These are phyloP conservation scores for Fusarium sp. DNA, from an alignment of 2,329 filamentous ascomycete genomes.

Conservation along the genomic window DNA sequence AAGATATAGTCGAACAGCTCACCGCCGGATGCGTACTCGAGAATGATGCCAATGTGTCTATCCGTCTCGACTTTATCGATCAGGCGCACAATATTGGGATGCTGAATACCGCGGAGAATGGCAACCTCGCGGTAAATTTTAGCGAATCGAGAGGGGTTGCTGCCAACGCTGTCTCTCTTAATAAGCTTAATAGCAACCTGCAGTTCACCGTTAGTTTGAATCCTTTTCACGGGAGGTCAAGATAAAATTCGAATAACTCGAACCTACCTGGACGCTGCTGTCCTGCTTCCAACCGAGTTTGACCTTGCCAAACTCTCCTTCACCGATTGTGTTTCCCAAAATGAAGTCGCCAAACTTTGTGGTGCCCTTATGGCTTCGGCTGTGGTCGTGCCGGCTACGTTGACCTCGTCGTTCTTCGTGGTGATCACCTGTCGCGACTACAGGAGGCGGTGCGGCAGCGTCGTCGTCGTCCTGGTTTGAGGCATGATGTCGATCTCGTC, in stretches of 20 bases:
- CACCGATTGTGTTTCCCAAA: conserved; percentile 93
- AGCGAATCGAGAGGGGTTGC: conserved; percentile 88
- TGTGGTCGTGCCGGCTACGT: conserved; percentile 74
- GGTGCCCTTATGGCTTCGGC: conserved; percentile 70
- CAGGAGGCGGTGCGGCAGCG: conserved; percentile 63
- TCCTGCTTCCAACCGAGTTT: conserved; percentile 99
- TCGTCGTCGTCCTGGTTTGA: conserved; percentile 53
- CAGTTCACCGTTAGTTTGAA: conserved; percentile 26
- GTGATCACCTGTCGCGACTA: conserved; percentile 60
- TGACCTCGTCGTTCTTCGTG: conserved; percentile 65
- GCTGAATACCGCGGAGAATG: conserved; percentile 88
- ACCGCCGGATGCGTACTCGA: conserved; percentile 97
- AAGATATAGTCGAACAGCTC: conserved; percentile 99
- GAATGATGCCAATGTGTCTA: conserved; percentile 95
- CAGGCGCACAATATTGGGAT: conserved; percentile 96
- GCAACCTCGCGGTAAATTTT: conserved; percentile 99
- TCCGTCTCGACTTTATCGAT: conserved; percentile 99
- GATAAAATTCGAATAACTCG: neutral
- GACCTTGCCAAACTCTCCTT: conserved; percentile 99
- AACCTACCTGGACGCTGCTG: conserved; percentile 82
- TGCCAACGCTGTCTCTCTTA: conserved; percentile 89
- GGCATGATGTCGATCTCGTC: conserved; percentile 48
- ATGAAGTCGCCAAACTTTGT: conserved; percentile 97
- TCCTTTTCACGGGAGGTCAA: neutral
- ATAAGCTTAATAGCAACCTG: conserved; percentile 98